Conservation (phyloP, 352 stramenopile genomes). For the Globisporangium canariense region DNA sequence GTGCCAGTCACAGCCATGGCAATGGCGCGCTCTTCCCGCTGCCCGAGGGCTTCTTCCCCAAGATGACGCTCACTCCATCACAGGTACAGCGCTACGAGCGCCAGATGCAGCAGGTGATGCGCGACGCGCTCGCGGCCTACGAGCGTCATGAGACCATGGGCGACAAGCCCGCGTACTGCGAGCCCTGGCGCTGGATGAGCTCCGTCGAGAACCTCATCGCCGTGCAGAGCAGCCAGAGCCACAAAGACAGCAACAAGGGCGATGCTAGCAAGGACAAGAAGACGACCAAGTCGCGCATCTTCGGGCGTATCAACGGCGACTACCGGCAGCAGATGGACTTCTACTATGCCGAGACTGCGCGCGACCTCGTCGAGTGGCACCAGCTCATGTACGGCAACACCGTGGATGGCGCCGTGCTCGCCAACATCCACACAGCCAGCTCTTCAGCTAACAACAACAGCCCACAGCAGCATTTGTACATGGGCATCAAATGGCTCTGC, state of each 20-base stretch:
- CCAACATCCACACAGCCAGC: conserved; percentile 68
- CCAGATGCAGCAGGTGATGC: conserved; percentile 32
- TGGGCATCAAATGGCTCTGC: conserved; percentile 84
- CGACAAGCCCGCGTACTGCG: conserved; percentile 17
- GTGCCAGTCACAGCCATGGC: background rate
- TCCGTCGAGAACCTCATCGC: conserved; percentile 27
- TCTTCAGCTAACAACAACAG: conserved; percentile 8
- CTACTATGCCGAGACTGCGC: conserved; percentile 49
- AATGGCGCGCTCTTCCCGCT: conserved; percentile 23
- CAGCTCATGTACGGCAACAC: conserved; percentile 65
- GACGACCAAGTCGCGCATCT: conserved; percentile 41
- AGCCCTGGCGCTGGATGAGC: conserved; percentile 19
- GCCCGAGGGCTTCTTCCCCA: conserved; percentile 39
- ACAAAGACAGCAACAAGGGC: background rate
- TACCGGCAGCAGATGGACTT: conserved; percentile 69
- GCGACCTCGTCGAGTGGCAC: conserved; percentile 64
- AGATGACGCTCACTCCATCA: conserved; percentile 28
- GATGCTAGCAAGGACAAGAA: background rate
- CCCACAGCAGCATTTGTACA: conserved; percentile 45
- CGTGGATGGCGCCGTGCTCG: conserved; percentile 62
- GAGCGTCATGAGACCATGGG: conserved; percentile 41
- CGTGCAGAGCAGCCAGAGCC: conserved; percentile 9
- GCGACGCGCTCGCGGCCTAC: conserved; percentile 42
- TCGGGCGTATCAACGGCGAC: conserved; percentile 57
- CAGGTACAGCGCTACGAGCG: conserved; percentile 31